Evolutionary conservation across 2,329 filamentous ascomycete species (phyloP).

Genomic region (Alternaria dauci): DNA sequence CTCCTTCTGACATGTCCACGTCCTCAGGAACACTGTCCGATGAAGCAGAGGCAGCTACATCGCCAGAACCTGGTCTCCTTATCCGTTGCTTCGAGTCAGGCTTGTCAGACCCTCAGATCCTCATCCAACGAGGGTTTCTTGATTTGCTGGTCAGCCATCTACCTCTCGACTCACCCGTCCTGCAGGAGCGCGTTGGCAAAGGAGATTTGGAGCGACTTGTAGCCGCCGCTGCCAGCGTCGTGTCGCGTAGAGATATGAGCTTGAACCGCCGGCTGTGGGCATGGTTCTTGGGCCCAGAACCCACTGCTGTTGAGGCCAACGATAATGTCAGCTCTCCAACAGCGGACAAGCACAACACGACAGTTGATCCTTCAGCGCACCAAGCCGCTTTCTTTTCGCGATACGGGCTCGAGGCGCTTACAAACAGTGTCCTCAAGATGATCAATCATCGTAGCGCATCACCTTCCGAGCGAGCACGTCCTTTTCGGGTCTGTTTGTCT

Average conservation of each 20-base stretch:
- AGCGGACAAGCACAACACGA: constrained; percentile 61
- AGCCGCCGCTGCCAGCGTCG: constrained; percentile 83
- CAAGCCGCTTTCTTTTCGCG: constrained; percentile 78
- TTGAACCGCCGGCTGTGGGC: constrained; percentile 93
- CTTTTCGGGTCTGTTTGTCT: constrained; percentile 91
- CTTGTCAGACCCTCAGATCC: constrained; percentile 82
- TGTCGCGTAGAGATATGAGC: constrained; percentile 93
- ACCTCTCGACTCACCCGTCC: constrained; percentile 80
- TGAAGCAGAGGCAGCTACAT: constrained; percentile 73
- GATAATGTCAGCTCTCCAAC: constrained; percentile 47
- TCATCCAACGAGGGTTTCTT: constrained; percentile 93
- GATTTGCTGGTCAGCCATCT: constrained; percentile 91
- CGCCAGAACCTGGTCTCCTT: constrained; percentile 89
- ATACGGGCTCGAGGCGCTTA: constrained; percentile 77
- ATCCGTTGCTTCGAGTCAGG: constrained; percentile 93
- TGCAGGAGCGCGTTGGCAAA: constrained; percentile 76
- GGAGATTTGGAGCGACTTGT: constrained; percentile 84
- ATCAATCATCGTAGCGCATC: constrained; percentile 66
- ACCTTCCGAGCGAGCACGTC: constrained; percentile 76
- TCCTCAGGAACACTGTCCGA: constrained; percentile 51
- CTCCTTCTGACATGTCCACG: constrained; percentile 24
- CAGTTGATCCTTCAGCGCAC: constrained; percentile 51
- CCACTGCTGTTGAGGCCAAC: constrained; percentile 51
- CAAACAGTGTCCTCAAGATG: constrained; percentile 78
- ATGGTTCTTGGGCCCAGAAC: constrained; percentile 88